Percentiles rank a stretch among this genome's conserved stretches.
These are phyloP conservation scores for Starmerella stigmatis DNA, from an alignment of 805 yeast species.

Conservation along the genomic window DNA sequence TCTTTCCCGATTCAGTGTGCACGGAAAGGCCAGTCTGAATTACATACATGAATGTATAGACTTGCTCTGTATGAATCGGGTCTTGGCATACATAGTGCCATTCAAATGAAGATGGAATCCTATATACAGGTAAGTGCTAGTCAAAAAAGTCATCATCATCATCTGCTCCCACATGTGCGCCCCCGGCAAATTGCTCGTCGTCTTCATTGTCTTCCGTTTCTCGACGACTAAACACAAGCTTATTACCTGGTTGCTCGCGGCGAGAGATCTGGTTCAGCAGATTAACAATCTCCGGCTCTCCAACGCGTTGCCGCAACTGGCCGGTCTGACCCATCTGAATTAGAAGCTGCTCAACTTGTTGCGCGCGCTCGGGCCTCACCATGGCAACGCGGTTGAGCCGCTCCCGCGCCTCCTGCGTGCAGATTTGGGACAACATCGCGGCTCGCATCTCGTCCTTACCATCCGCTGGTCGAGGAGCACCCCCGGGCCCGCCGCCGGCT, in stretches of 20 bases:
- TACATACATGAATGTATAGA: too few species aligned
- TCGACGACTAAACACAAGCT: conserved; percentile 26
- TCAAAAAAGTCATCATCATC: conserved; percentile 38
- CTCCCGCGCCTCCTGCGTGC: conserved; percentile 78
- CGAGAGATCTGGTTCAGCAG: conserved; percentile 73
- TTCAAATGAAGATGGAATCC: too few species aligned
- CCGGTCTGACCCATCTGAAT: conserved; percentile 66
- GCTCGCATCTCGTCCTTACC: conserved; percentile 35
- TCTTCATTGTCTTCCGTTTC: conserved; percentile 43
- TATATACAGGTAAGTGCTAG: conserved; percentile 23
- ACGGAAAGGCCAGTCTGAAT: too few species aligned
- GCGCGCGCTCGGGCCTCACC: conserved; percentile 86
- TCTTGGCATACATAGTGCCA: too few species aligned
- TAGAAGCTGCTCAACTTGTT: conserved; percentile 74
- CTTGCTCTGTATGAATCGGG: too few species aligned
- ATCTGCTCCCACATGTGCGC: conserved; percentile 18
- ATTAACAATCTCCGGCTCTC: conserved; percentile 72
- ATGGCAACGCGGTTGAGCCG: conserved; percentile 74
- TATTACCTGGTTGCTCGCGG: conserved; percentile 42
- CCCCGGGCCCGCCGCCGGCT: conserved; percentile 17
- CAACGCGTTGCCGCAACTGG: conserved; percentile 59
- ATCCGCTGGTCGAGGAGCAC: not conserved
- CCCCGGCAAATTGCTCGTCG: conserved; percentile 3
- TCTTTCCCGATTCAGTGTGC: too few species aligned
- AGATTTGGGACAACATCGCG: conserved; percentile 47